Percentiles rank a stretch among this genome's conserved stretches.
phyloP scores from a whole-genome alignment of 75 land plant genomes.

The Picea sitchensis region DNA sequence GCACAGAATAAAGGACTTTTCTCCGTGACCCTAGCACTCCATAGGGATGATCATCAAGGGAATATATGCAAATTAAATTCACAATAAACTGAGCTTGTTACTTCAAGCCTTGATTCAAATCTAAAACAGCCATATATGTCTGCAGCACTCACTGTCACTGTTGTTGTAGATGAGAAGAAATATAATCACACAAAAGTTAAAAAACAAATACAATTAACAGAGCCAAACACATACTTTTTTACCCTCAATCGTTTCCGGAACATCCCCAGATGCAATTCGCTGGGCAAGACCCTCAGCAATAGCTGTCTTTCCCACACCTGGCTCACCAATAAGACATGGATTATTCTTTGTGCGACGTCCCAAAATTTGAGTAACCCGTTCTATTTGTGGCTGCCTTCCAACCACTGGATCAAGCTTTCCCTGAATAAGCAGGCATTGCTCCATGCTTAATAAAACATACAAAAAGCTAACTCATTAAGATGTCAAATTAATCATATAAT shows the following conservation, averaged over 20 bases:
- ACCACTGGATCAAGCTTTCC: conserved; percentile 62
- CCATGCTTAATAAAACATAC: neutral
- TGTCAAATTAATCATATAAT: neutral
- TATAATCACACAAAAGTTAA: too few species aligned
- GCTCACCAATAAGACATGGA: conserved; percentile 59
- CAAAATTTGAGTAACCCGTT: conserved; percentile 49
- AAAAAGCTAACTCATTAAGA: neutral
- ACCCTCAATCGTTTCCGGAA: conserved; percentile 57
- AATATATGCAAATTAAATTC: neutral
- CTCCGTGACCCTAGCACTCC: neutral
- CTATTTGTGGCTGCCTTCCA: conserved; percentile 44
- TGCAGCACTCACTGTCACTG: neutral
- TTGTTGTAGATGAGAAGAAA: neutral
- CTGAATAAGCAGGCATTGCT: conserved; percentile 12
- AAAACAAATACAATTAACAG: neutral
- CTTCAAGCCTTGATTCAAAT: neutral
- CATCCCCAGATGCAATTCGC: conserved; percentile 53
- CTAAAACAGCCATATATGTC: too few species aligned
- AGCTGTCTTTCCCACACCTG: conserved; percentile 62
- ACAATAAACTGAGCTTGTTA: neutral
- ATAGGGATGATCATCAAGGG: neutral
- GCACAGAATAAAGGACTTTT: neutral
- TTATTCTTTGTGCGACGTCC: conserved; percentile 54
- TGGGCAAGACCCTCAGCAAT: conserved; percentile 58
- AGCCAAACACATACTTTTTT: conserved; percentile 27